These are phyloP conservation scores for Pugionium dolabratum DNA, from an alignment of 345 rosid species.

Conservation along the genomic window DNA sequence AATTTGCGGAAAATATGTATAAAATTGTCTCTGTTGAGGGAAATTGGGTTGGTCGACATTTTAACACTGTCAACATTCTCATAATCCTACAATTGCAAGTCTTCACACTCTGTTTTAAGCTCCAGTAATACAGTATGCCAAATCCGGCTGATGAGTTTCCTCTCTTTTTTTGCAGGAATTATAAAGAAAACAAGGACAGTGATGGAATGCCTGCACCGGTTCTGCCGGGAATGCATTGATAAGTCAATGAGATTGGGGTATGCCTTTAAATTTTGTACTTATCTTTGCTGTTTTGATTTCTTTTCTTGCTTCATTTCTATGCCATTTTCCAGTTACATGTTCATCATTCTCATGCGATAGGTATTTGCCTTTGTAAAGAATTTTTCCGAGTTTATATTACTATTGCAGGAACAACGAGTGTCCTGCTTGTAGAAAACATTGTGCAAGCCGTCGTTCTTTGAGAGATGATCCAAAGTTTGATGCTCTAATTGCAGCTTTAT, in stretches of 20 bases:
- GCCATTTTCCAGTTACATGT: conserved; percentile 14
- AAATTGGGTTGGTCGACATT: conserved; percentile 1
- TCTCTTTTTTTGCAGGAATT: conserved; percentile 51
- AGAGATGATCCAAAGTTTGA: conserved; percentile 84
- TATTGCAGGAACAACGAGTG: conserved; percentile 74
- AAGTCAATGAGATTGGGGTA: conserved; percentile 86
- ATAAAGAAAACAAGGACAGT: conserved; percentile 85
- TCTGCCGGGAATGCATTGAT: conserved; percentile 87
- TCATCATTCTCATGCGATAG: conserved; percentile 10
- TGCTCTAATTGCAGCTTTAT: conserved; percentile 71
- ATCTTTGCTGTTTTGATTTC: background rate
- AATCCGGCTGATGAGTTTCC: background rate
- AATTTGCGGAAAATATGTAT: conserved; percentile 15
- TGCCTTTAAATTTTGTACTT: background rate
- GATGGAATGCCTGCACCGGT: conserved; percentile 85
- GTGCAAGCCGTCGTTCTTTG: conserved; percentile 82
- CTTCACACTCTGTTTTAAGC: background rate
- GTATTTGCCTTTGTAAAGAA: conserved; percentile 16
- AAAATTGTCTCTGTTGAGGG: background rate
- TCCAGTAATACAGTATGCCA: background rate
- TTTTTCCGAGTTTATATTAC: conserved; percentile 24
- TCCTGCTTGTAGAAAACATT: conserved; percentile 83
- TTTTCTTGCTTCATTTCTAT: conserved; percentile 14
- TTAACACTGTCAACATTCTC: conserved; percentile 7
- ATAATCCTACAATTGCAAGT: conserved; percentile 1